Percentiles rank a stretch among this genome's conserved stretches.
Evolutionary conservation across 78 protist genomes (phyloP).

Genomic region (Polysphondylium violaceum): DNA sequence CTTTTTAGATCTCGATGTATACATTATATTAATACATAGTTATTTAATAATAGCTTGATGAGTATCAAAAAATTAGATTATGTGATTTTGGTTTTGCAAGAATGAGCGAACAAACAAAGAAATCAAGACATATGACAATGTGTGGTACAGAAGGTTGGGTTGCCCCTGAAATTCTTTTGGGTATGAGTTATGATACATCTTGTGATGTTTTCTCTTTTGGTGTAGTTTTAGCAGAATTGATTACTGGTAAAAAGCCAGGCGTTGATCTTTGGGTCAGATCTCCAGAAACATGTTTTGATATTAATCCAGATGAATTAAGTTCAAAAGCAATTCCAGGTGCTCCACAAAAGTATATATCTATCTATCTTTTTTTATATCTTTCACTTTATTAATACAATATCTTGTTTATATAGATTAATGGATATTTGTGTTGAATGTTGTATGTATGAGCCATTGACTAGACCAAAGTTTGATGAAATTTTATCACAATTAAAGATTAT

Average conservation of each 20-base stretch:
- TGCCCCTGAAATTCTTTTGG: conserved; percentile 68
- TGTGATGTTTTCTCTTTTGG: conserved; percentile 85
- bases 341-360: conserved; percentile 38
- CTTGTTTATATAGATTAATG: conserved; percentile 9
- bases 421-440: conserved; percentile 57
- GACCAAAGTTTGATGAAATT: conserved; percentile 72
- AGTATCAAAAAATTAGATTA: conserved; percentile 60
- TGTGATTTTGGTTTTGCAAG: conserved; percentile 76
- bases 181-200: conserved; percentile 78
- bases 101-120: conserved; percentile 78
- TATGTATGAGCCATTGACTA: conserved; percentile 65
- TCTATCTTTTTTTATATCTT: not conserved
- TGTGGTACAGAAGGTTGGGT: conserved; percentile 84
- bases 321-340: conserved; percentile 58
- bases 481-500: conserved; percentile 9
- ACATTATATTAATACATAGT: not conserved
- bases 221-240: conserved; percentile 78
- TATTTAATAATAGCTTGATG: conserved; percentile 26
- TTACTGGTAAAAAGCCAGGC: conserved; percentile 82
- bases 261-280: conserved; percentile 80
- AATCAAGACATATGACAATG: conserved; percentile 76
- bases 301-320: conserved; percentile 50
- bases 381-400: not conserved
- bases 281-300: conserved; percentile 79
- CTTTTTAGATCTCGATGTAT: not conserved